A percentile compares a stretch with the other conserved stretches of the same genome.
Conservation (phyloP, 495 filamentous ascomycete genomes). For the Talaromyces borbonicus region DNA sequence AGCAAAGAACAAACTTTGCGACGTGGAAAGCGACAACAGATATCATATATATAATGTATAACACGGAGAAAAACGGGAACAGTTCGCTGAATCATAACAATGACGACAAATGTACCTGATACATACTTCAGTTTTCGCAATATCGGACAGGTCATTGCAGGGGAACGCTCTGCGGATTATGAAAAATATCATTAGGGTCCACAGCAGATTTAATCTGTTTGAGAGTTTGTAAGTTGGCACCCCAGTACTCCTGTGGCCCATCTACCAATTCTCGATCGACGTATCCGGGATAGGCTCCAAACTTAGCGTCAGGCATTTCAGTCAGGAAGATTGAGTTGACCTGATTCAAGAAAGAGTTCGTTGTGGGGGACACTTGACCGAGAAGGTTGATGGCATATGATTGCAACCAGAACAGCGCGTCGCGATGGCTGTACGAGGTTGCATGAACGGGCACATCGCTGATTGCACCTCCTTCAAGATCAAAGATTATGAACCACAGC, state of each 20-base stretch:
- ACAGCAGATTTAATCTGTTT: constrained; percentile 39
- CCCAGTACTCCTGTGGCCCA: constrained; percentile 39
- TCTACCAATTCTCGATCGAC: constrained; percentile 45
- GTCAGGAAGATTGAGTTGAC: constrained; percentile 30
- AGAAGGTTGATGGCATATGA: constrained; percentile 31
- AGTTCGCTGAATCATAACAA: no score
- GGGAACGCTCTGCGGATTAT: constrained; percentile 39
- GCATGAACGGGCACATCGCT: constrained; percentile 23
- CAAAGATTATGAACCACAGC: constrained; percentile 32
- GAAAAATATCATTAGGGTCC: constrained; percentile 47
- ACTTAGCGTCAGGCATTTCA: constrained; percentile 17
- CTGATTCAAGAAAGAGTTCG: constrained; percentile 20
- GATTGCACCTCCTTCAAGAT: constrained; percentile 29
- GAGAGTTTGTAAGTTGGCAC: constrained; percentile 33
- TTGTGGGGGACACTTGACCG: constrained; percentile 28
- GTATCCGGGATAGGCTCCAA: constrained; percentile 52
- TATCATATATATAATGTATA: no score
- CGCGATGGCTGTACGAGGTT: constrained; percentile 28
- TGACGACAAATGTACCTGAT: no score
- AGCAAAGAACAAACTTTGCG: no score
- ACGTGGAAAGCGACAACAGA: no score
- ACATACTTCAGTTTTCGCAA: no score
- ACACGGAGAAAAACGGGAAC: no score
- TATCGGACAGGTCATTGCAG: neutral
- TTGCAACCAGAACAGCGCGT: constrained; percentile 32